Base-by-base conservation (phyloP, 2,329 filamentous ascomycete species). In the Ceratocystis colombiana region DNA sequence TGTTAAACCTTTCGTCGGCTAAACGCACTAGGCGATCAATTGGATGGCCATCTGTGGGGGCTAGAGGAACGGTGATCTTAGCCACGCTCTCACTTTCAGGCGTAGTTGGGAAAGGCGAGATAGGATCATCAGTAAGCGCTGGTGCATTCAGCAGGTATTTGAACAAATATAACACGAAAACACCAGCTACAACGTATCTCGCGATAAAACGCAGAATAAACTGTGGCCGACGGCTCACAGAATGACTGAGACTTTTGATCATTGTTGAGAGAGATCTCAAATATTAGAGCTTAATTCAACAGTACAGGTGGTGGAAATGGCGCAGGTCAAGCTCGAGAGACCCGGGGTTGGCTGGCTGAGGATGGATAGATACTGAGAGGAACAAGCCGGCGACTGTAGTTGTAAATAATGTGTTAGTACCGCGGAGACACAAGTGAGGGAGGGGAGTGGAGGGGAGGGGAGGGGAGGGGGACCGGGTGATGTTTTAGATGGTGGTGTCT, bases 1-100 rank as follows among this genome's bases (percentile, higher is more conserved):
- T 70, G 15, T 76, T 74, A 69, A 81, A 80, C 17, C 73, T 72
- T 44, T 73, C 71, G 62, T 78, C 77, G 64, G 80, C 80, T 5
- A 78, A 75, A 53, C 73, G 71, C 69, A 83, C 80, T 53, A 83
- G 76, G 45, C 74, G 73, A 69, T 79, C 77, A 69, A 84, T 82
- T n/a, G 81, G 79, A 69, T 84, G 80, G 45, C 73, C 72, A 20
- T 66, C 66, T 45, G 65, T 59, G 2, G 71, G 69, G 20, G 70
- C 71, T 44, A 71, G 55, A 28, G 71, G 71, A 33, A 72, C 66
- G 20, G 71, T 67, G 53, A 67, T 67, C 25, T 64, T 67, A 20
- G 66, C 66, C 8, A 44, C 62, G n/a, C 66, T 67, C 28, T 67
- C 62, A n/a, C 62, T 64, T 33, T 67, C 66, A 12, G 66, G 62